Evolutionary conservation across 768 basidiomycete species (phyloP).

Genomic region (Flagelloscypha sp.): DNA sequence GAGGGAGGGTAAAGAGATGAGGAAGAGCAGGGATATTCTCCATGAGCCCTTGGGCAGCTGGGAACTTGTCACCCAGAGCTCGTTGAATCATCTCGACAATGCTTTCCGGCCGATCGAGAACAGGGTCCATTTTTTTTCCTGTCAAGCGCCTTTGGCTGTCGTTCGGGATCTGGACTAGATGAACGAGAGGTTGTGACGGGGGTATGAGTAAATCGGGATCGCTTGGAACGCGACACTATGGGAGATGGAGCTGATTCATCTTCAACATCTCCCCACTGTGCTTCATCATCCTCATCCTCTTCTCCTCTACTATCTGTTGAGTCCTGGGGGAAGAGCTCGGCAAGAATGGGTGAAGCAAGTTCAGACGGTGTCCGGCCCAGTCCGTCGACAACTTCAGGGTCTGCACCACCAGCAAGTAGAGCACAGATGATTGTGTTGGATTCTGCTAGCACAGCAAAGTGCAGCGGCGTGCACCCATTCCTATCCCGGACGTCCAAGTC

Average conservation of each 20-base stretch:
- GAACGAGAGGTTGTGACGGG: too few species aligned
- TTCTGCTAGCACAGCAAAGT: conserved; percentile 68
- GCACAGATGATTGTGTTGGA: conserved; percentile 55
- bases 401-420: conserved; percentile 76
- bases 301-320: conserved; percentile 19
- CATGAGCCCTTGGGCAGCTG: conserved; percentile 54
- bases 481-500: conserved; percentile 81
- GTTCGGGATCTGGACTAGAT: too few species aligned
- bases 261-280: conserved; percentile 62
- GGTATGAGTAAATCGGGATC: too few species aligned
- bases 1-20: conserved; percentile 46
- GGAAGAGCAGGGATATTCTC: conserved; percentile 33
- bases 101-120: conserved; percentile 31
- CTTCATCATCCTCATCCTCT: conserved; percentile 41
- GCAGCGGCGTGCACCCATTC: conserved; percentile 86
- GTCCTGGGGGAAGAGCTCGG: conserved; percentile 27
- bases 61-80: conserved; percentile 50
- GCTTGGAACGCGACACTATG: too few species aligned
- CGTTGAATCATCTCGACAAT: conserved; percentile 71
- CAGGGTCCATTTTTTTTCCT: conserved; percentile 17
- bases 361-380: conserved; percentile 66
- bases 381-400: conserved; percentile 64
- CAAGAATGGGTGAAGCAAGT: conserved; percentile 36
- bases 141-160: conserved; percentile 7
- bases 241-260: conserved; percentile 39